Conservation (phyloP, 208 protist genomes). For the Tetramitus jugosus region DNA sequence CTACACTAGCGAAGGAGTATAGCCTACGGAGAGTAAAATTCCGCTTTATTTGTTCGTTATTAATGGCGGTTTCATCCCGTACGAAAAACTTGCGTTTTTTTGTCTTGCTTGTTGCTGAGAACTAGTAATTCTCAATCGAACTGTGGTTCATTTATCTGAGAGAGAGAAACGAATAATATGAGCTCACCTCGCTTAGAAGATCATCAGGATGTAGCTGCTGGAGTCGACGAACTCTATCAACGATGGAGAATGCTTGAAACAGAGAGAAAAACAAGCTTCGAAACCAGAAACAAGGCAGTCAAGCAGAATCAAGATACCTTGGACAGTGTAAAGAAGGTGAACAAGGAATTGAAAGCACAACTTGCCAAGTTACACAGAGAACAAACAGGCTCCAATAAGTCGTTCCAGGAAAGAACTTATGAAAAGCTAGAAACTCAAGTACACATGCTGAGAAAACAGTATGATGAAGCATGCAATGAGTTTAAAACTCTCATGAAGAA, state of each 20-base stretch:
- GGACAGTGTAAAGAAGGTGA: conserved; percentile 56
- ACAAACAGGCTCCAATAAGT: conserved; percentile 41
- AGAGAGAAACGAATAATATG: too few species aligned
- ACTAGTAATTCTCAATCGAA: too few species aligned
- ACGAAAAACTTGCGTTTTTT: too few species aligned
- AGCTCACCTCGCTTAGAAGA: too few species aligned
- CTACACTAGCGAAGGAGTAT: too few species aligned
- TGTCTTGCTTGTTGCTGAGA: too few species aligned
- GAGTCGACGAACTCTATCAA: background rate
- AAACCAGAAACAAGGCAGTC: conserved; percentile 60
- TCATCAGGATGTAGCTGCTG: background rate
- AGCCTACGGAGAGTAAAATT: too few species aligned
- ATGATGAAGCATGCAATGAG: conserved; percentile 66
- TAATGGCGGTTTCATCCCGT: too few species aligned
- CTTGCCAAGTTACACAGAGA: conserved; percentile 47
- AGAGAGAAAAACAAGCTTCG: conserved; percentile 69
- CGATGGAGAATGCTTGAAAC: background rate
- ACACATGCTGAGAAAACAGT: conserved; percentile 61
- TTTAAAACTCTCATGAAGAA: conserved; percentile 57
- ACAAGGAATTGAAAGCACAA: conserved; percentile 62
- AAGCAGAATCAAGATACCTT: conserved; percentile 64
- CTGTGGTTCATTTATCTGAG: too few species aligned
- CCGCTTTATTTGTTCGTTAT: too few species aligned
- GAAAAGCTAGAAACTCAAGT: conserved; percentile 65
- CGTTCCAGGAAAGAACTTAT: conserved; percentile 62